A percentile compares a stretch with the other conserved stretches of the same genome.
These are phyloP conservation scores for Knufia fluminis DNA, from an alignment of 2,329 filamentous ascomycete species.

Conservation along the genomic window DNA sequence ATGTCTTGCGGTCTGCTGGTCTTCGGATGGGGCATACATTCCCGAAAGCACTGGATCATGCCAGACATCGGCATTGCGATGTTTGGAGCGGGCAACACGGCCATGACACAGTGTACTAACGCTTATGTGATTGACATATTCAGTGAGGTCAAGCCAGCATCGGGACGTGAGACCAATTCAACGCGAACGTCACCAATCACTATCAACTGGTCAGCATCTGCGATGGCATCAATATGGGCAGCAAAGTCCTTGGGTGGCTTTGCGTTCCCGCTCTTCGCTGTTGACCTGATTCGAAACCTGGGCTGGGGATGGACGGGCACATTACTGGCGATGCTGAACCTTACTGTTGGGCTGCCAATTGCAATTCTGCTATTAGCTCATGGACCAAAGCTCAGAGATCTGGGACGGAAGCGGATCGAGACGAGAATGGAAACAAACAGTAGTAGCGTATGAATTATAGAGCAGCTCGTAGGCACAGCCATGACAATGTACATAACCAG, in stretches of 20 bases:
- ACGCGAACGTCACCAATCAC: background rate
- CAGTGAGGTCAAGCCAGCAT: conserved; percentile 1
- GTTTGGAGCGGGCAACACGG: conserved; percentile 8
- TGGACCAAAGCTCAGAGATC: conserved; percentile 1
- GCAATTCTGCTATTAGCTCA: background rate
- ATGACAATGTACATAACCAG: too few species aligned
- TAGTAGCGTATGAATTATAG: too few species aligned
- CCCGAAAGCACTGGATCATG: conserved; percentile 21
- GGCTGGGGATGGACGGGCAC: conserved; percentile 7
- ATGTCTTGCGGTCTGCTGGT: conserved; percentile 27
- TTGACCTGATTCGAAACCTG: conserved; percentile 1
- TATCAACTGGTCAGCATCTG: conserved; percentile 8
- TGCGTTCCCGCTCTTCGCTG: conserved; percentile 3
- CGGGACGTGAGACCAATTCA: background rate
- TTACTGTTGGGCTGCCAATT: background rate
- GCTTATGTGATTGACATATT: conserved; percentile 15
- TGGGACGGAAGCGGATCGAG: background rate
- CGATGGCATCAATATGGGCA: conserved; percentile 6
- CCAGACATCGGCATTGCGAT: conserved; percentile 22
- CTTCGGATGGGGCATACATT: conserved; percentile 25
- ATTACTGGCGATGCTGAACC: conserved; percentile 5
- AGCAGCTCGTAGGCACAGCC: too few species aligned
- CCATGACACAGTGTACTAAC: conserved; percentile 1
- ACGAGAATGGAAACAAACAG: background rate
- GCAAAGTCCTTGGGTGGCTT: conserved; percentile 1